These are phyloP conservation scores for Russula olivacea DNA, from an alignment of 768 basidiomycete species.

Conservation along the genomic window DNA sequence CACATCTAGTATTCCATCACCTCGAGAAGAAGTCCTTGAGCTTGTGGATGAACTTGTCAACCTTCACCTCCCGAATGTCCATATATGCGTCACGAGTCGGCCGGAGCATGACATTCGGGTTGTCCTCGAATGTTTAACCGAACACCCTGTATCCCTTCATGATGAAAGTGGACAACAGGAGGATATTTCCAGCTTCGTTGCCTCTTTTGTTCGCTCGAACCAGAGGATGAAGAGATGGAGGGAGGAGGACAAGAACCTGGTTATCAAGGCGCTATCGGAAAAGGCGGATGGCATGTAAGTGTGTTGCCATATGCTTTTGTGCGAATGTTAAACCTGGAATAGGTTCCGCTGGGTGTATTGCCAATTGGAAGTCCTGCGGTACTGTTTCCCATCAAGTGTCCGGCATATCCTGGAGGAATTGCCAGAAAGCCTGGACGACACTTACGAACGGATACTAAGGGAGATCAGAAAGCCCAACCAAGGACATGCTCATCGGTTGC, in stretches of 20 bases:
- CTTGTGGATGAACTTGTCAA: no score
- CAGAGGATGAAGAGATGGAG: not conserved
- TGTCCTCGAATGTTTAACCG: not conserved
- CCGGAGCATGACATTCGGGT: slow-evolving; percentile 1
- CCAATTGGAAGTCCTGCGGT: not conserved
- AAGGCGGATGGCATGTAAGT: not conserved
- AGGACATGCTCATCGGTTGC: not conserved
- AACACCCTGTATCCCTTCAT: not conserved
- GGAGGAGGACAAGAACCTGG: not conserved
- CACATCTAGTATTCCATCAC: no score
- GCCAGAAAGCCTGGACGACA: not conserved
- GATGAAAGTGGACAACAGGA: not conserved
- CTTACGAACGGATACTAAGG: slow-evolving; percentile 4
- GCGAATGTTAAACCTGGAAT: no score
- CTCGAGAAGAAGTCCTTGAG: no score
- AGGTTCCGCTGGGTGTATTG: not conserved
- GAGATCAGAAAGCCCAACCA: slow-evolving; percentile 1
- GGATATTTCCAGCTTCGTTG: not conserved
- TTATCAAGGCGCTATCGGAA: not conserved
- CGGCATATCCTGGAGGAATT: not conserved
- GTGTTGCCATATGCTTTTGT: no score
- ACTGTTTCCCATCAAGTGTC: not conserved
- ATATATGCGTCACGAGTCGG: slow-evolving; percentile 9
- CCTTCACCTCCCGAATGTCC: not conserved
- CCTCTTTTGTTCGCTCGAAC: not conserved